A percentile compares a stretch with the other conserved stretches of the same genome.
These are phyloP conservation scores for Parastagonospora nodorum DNA, from an alignment of 2,329 filamentous ascomycete genomes.

Conservation along the genomic window DNA sequence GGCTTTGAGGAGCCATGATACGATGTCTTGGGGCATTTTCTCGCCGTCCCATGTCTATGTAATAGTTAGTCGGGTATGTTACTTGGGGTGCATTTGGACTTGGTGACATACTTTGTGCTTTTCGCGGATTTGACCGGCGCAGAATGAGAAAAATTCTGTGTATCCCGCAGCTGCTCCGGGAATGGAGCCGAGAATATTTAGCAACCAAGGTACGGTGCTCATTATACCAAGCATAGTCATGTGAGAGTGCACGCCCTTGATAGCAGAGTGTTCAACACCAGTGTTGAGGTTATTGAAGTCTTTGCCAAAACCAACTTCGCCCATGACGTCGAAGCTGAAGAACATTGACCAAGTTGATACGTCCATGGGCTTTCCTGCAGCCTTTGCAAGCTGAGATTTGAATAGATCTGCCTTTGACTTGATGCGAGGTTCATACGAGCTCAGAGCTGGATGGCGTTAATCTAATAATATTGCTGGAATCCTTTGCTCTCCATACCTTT, in stretches of 20 bases:
- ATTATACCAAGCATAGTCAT: constrained; percentile 43
- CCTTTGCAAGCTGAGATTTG: constrained; percentile 15
- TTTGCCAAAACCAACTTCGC: constrained; percentile 33
- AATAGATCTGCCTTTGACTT: constrained; percentile 29
- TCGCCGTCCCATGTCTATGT: constrained; percentile 24
- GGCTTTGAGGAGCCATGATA: constrained; percentile 50
- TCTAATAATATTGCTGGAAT: background rate
- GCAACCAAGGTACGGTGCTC: constrained; percentile 44
- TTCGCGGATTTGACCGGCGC: constrained; percentile 32
- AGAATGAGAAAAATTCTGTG: constrained; percentile 37
- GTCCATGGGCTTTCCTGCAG: constrained; percentile 25
- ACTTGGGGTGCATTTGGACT: background rate
- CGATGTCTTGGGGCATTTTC: constrained; percentile 43
- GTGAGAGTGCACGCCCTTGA: constrained; percentile 43
- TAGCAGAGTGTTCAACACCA: constrained; percentile 36
- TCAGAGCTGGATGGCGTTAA: constrained; percentile 14
- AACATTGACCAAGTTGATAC: constrained; percentile 31
- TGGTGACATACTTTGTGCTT: constrained; percentile 34
- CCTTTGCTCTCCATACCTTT: constrained; percentile 20
- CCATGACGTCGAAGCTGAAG: constrained; percentile 39
- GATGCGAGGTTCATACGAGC: constrained; percentile 30
- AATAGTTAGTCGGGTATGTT: background rate
- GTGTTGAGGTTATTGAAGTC: constrained; percentile 29
- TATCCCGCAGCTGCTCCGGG: constrained; percentile 37
- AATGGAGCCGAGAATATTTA: constrained; percentile 37